A percentile compares a stretch with the other conserved stretches of the same genome.
Conservation (phyloP, 2,329 filamentous ascomycete species). For the Aspergillus carbonarius region DNA sequence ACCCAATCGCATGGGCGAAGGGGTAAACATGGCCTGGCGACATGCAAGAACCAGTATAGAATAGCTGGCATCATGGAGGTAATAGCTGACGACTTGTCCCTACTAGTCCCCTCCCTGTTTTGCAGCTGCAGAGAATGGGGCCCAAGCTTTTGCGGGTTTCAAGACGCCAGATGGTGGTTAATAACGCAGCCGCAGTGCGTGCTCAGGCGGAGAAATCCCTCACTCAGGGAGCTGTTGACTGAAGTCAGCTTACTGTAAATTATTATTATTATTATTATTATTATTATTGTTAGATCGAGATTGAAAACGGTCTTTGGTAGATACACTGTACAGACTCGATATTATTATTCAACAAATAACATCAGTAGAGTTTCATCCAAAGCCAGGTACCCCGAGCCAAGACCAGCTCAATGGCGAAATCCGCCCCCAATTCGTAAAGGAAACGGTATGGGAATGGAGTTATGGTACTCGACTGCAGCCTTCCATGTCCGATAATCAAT, state of each 20-base stretch:
- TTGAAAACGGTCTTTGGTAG: no score
- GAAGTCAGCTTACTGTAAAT: neutral
- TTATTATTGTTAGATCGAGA: no score
- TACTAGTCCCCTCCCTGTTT: neutral
- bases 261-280: no score
- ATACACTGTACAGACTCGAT: no score
- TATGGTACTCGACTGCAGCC: neutral
- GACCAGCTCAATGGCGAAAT: conserved; percentile 6
- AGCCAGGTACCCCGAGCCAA: neutral
- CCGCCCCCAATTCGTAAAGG: conserved; percentile 6
- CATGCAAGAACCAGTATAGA: neutral
- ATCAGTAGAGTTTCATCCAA: neutral
- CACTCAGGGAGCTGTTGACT: neutral
- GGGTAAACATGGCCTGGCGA: conserved; percentile 2
- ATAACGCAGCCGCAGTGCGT: neutral
- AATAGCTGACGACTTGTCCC: neutral
- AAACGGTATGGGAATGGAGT: neutral
- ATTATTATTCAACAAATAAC: no score
- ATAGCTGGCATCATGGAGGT: neutral
- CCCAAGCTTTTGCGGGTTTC: neutral
- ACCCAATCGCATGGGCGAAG: conserved; percentile 4
- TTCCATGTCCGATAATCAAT: neutral
- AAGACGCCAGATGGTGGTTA: neutral
- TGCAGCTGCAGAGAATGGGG: neutral
- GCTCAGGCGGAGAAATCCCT: neutral